Evolutionary conservation across 129 eudicot genomes (phyloP).

Genomic region (Smallanthus sonchifolius): DNA sequence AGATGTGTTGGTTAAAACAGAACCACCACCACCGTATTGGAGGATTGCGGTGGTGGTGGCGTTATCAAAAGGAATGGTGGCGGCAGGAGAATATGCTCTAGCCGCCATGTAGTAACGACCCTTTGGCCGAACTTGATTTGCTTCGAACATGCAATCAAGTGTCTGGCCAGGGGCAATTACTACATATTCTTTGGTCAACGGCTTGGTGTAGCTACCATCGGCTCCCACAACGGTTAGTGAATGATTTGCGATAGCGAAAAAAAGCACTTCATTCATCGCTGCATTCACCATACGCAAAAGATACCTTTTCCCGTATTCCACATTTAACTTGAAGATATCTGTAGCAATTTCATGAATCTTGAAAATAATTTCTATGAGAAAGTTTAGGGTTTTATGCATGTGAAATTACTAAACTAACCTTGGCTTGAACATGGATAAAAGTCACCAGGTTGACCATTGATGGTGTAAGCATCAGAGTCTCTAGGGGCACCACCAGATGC

Average conservation of each 20-base stretch:
- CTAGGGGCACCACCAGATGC: constrained; percentile 54
- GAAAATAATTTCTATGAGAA: too few relatives aligned
- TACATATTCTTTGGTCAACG: constrained; percentile 29
- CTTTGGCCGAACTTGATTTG: constrained; percentile 34
- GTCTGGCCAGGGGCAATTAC: constrained; percentile 60
- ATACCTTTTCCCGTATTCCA: constrained; percentile 35
- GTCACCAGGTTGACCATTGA: constrained; percentile 80
- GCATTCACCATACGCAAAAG: constrained; percentile 53
- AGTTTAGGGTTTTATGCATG: background rate
- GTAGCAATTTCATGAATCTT: background rate
- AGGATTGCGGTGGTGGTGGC: constrained; percentile 53
- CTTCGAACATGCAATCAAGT: constrained; percentile 46
- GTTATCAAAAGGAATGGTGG: constrained; percentile 21
- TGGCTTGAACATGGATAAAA: constrained; percentile 49
- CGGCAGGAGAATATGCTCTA: constrained; percentile 26
- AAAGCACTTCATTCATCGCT: constrained; percentile 39
- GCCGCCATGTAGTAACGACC: constrained; percentile 55
- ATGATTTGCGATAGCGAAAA: constrained; percentile 44
- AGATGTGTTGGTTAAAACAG: background rate
- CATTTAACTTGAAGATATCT: constrained; percentile 44
- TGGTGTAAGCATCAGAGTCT: constrained; percentile 57
- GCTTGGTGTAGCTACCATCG: constrained; percentile 59
- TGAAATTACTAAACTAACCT: constrained; percentile 34
- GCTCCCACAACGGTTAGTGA: constrained; percentile 51
- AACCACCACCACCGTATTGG: constrained; percentile 14